Base-by-base conservation (phyloP, 805 yeast genomes). In the Ogataea haglerorum region DNA sequence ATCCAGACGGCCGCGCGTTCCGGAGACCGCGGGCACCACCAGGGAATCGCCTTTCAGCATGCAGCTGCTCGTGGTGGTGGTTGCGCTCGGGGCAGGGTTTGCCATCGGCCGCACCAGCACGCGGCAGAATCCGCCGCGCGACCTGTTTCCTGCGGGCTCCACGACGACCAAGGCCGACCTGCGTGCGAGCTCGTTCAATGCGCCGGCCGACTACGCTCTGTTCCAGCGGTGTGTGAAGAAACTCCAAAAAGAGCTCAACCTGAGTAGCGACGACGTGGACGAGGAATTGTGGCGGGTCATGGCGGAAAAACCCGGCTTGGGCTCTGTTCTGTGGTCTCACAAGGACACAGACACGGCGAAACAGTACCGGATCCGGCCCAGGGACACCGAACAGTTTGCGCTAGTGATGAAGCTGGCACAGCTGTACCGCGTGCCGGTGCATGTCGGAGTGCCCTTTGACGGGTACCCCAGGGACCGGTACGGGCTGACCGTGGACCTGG, bases 71-170 rank as follows among this genome's bases (percentile, higher is more conserved):
- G 27, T 60, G 10, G 31, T 59, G 14, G 52, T 59, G 6, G 59
- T 56, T 10, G 54, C 65, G 0, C 56, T 60, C 61, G 64, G 62
- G n/a, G 62, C 63, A 2, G 65, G 65, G 3, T 59, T 59, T 32
- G 50, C 60, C 2, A 36, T 60, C 5, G 65, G 65, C 14, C 58
- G 58, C 38, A 46, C 57, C 3, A 38, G 47, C 3, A 36, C 51
- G 6, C 23, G 51, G 15, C 48, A 55, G 21, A 45, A 52, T 10
- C 59, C 63, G 5, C 65, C 65, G 1, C 47, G 54, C 9, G 56
- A 57, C 24, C 31, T 58, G 33, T 60, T 59, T 29, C 65, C 65
- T 3, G 16, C 48, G 9, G 53, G 49, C 4, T 58, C 63, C 9
- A 49, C 46, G 2, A 57, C 65, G 3, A 30, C 42, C 10, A 17